phyloP scores from a whole-genome alignment of 140 eudicot genomes.

The Bidens hawaiensis region DNA sequence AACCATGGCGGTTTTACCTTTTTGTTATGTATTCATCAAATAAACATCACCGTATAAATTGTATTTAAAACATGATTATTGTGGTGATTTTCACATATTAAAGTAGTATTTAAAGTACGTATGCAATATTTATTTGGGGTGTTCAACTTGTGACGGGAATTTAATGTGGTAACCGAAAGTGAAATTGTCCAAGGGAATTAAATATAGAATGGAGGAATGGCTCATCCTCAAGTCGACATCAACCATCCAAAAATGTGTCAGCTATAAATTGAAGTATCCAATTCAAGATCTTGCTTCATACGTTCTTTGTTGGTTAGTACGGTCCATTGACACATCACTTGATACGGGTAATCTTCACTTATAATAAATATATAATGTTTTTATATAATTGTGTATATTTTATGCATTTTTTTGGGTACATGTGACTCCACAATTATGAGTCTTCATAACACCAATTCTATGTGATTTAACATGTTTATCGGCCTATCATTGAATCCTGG shows the following conservation, averaged over 20 bases:
- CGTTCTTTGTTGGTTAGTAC: constrained; percentile 31
- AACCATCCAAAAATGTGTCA: constrained; percentile 30
- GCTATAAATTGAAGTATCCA: constrained; percentile 35
- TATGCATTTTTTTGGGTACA: background rate
- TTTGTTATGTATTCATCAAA: background rate
- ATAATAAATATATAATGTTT: background rate
- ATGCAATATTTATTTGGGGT: constrained; percentile 14
- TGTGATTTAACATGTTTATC: background rate
- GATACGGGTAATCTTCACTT: constrained; percentile 6
- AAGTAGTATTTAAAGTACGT: too few relatives aligned
- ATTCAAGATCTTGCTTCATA: constrained; percentile 33
- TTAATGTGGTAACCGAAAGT: constrained; percentile 35
- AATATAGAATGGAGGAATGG: constrained; percentile 27
- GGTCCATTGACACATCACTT: constrained; percentile 18
- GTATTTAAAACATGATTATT: background rate
- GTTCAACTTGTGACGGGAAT: constrained; percentile 22
- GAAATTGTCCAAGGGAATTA: constrained; percentile 26
- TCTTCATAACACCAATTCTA: background rate
- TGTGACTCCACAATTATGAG: background rate
- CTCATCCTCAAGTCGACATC: constrained; percentile 35
- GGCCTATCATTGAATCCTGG: too few relatives aligned
- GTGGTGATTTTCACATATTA: background rate
- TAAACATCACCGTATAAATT: background rate
- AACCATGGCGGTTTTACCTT: background rate
- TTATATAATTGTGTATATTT: background rate